Evolutionary conservation across 495 filamentous ascomycete species (phyloP), one percentile per base, ranked within the genome.

Genomic region (Mytilinidion resinicola): DNA sequence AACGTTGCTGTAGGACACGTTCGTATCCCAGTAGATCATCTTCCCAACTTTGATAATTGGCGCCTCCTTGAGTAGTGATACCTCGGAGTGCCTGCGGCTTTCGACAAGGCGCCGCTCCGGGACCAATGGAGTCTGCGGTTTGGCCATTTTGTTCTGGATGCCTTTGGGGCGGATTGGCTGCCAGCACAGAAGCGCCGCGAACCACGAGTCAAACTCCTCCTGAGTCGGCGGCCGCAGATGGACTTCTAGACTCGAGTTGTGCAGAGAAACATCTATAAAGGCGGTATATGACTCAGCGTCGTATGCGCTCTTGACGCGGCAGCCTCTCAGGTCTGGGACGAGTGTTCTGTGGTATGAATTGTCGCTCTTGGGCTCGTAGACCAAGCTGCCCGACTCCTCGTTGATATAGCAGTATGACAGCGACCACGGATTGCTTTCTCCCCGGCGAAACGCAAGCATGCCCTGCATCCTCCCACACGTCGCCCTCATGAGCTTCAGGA

Each of bases 21-120:
- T 65, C 76, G 80, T 87, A 68, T 96, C 87, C 91, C 91, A 97
- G 35, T 91, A 81, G 61, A 91, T 81, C 76, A 97, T 86, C 68
- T 91, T 96, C 41, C 91, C 95, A 51, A 96, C 89, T 69, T 99
- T 99, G 74, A 97, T 99, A 58, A 97, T 96, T 37, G 90, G 83
- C 11, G 84, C 82, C 55, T 91, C 88, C 65, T 87, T 91, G 12
- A 80, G 76, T n/a, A 74, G 64, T 39, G 76, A 78, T 54, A 77
- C 80, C 51, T 84, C 81, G 10, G 84, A 86, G 69, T 84, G 84
- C 51, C 84, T 76, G 55, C 66, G 72, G 56, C 77, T 73, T 48
- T 82, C 79, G 36, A 73, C 71, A 51, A 81, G 65, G 62, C 76
- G 75, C 49, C 75, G 75, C 56, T 81, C 79, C 52, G 73, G 68